These are phyloP conservation scores for Colletotrichum melonis DNA, from an alignment of 2,329 filamentous ascomycete species.

Conservation along the genomic window DNA sequence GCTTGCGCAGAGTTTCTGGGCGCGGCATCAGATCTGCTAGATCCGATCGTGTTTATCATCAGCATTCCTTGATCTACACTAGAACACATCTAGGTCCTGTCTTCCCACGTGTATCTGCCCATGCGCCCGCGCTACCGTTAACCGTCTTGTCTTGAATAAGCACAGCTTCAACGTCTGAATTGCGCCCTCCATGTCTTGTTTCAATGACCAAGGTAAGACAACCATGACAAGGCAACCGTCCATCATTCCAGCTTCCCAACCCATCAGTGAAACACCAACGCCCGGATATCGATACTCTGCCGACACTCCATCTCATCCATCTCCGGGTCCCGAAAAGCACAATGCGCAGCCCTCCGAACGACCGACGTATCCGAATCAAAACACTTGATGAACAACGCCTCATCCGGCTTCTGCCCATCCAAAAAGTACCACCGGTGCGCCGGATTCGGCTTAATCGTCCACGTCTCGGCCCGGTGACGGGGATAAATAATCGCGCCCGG, in stretches of 20 bases:
- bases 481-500: slow-evolving; percentile 50
- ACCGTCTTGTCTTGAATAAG: background rate
- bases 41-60: background rate
- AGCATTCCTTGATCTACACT: no score
- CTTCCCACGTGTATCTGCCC: background rate
- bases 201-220: background rate
- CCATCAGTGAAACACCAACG: slow-evolving; percentile 75
- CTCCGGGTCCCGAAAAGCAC: slow-evolving; percentile 81
- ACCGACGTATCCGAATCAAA: slow-evolving; percentile 67
- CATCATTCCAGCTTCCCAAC: background rate
- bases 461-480: slow-evolving; percentile 47
- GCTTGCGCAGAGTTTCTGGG: no score
- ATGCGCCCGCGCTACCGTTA: background rate
- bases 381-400: slow-evolving; percentile 72
- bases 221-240: background rate
- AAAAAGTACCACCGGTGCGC: slow-evolving; percentile 65
- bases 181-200: background rate
- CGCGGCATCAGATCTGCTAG: background rate
- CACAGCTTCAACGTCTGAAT: no score
- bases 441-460: slow-evolving; percentile 47
- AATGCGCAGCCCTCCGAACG: slow-evolving; percentile 74
- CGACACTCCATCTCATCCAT: slow-evolving; percentile 76
- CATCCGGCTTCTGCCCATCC: slow-evolving; percentile 59
- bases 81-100: background rate
- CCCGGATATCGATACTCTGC: slow-evolving; percentile 91